Percentiles rank a stretch among this genome's conserved stretches.
Evolutionary conservation across 2,329 filamentous ascomycete genomes (phyloP).

Genomic region (Huntiella moniliformis): DNA sequence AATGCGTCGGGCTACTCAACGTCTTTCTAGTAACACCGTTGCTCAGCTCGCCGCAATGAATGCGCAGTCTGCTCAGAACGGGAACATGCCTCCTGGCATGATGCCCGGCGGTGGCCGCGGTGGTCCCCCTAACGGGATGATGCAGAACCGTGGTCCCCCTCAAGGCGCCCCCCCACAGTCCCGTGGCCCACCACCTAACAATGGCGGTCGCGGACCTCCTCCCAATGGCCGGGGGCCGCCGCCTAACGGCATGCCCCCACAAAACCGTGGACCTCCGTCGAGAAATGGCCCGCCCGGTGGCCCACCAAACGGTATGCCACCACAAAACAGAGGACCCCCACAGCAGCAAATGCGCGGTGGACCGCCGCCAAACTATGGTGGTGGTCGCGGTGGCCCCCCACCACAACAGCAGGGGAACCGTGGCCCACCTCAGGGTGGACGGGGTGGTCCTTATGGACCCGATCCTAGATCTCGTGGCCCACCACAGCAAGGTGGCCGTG

Average conservation of each 20-base stretch:
- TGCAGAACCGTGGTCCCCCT: conserved; percentile 4
- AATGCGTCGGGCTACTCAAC: conserved; percentile 61
- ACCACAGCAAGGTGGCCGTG: conserved; percentile 1
- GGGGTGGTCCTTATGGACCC: neutral
- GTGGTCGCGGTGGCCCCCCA: conserved; percentile 4
- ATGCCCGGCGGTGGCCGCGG: neutral
- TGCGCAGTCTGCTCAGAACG: neutral
- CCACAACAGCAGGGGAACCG: conserved; percentile 5
- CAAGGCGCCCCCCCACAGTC: neutral
- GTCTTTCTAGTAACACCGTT: conserved; percentile 66
- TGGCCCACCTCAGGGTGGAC: neutral
- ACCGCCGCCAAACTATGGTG: conserved; percentile 6
- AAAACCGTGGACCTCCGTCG: too few relatives aligned
- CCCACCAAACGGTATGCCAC: conserved; percentile 6
- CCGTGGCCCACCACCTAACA: neutral
- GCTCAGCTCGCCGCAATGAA: conserved; percentile 33
- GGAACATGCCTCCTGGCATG: neutral
- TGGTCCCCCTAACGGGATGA: neutral
- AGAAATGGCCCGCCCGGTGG: neutral
- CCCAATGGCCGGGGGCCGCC: conserved; percentile 2
- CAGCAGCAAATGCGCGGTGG: conserved; percentile 3
- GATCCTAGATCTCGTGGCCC: neutral
- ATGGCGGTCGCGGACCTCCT: neutral
- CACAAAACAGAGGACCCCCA: conserved; percentile 8
- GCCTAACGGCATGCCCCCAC: conserved; percentile 1